phyloP scores from a whole-genome alignment of 2,329 filamentous ascomycete genomes.

The Sporothrix globosa region DNA sequence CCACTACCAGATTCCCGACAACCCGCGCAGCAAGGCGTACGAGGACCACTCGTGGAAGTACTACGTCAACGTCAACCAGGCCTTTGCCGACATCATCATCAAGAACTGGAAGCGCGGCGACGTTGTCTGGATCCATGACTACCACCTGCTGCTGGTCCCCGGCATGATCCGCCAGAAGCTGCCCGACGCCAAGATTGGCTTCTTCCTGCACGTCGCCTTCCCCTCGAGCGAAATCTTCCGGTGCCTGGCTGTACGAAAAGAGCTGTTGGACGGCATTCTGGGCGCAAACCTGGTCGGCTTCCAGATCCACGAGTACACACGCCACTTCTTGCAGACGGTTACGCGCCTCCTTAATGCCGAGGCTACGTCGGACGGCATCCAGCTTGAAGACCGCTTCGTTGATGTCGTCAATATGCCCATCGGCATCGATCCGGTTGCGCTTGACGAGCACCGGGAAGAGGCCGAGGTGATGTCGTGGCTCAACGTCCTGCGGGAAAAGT shows the following conservation, averaged over 20 bases:
- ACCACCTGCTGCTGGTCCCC: slow-evolving; percentile 87
- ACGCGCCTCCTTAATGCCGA: slow-evolving; percentile 89
- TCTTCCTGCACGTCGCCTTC: slow-evolving; percentile 94
- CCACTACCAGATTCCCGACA: slow-evolving; percentile 97
- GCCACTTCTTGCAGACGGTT: slow-evolving; percentile 95
- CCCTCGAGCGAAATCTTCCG: slow-evolving; percentile 95
- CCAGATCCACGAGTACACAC: slow-evolving; percentile 88
- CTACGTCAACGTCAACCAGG: slow-evolving; percentile 90
- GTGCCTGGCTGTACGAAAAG: slow-evolving; percentile 81
- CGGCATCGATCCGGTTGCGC: slow-evolving; percentile 81
- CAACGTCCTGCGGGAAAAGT: slow-evolving; percentile 76
- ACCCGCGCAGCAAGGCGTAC: slow-evolving; percentile 97
- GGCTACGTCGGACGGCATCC: slow-evolving; percentile 82
- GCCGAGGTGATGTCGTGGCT: slow-evolving; percentile 78
- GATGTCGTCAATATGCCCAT: slow-evolving; percentile 85
- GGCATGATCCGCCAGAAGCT: slow-evolving; percentile 86
- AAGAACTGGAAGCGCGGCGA: slow-evolving; percentile 93
- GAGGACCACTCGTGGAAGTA: slow-evolving; percentile 96
- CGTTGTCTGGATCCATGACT: slow-evolving; percentile 93
- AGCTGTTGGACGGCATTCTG: slow-evolving; percentile 88
- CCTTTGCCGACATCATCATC: slow-evolving; percentile 87
- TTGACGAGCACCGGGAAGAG: slow-evolving; percentile 71
- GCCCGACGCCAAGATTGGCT: slow-evolving; percentile 91
- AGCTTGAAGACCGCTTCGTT: slow-evolving; percentile 90
- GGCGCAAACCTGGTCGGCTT: slow-evolving; percentile 92